Conservation (phyloP, 805 yeast genomes). For the Ogataea ramenticola region DNA sequence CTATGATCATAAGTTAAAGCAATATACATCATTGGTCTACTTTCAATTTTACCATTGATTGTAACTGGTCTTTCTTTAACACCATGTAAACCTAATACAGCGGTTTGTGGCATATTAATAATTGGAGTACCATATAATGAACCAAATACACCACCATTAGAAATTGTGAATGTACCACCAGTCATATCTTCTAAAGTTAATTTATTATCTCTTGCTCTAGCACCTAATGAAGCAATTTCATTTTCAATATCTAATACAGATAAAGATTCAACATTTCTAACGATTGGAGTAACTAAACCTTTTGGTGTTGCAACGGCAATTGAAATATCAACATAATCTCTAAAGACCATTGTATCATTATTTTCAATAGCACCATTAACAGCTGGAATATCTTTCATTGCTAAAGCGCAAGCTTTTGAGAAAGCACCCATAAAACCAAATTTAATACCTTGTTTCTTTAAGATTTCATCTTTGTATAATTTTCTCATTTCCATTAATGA, state of each 20-base stretch:
- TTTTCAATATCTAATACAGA: conserved; percentile 84
- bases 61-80: conserved; percentile 96
- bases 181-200: conserved; percentile 97
- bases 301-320: conserved; percentile 98
- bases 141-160: conserved; percentile 99
- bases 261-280: conserved; percentile 91
- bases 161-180: conserved; percentile 98
- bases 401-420: conserved; percentile 87
- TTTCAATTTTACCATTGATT: conserved; percentile 89
- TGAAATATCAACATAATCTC: conserved; percentile 94
- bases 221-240: conserved; percentile 75
- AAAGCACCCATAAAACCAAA: conserved; percentile 99
- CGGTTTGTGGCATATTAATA: conserved; percentile 96
- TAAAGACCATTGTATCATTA: conserved; percentile 87
- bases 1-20: conserved; percentile 98
- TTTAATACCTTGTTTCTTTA: conserved; percentile 89
- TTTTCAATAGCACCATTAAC: conserved; percentile 92
- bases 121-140: conserved; percentile 97
- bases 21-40: conserved; percentile 99
- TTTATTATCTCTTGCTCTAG: conserved; percentile 95
- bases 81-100: conserved; percentile 96
- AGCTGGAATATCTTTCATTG: conserved; percentile 91
- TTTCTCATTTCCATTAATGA: conserved; percentile 89
- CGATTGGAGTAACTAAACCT: conserved; percentile 97
- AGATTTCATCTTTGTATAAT: conserved; percentile 91